These are phyloP conservation scores for Coemansia sp. DNA, from an alignment of 192 early-diverging fungal genomes.

Conservation along the genomic window DNA sequence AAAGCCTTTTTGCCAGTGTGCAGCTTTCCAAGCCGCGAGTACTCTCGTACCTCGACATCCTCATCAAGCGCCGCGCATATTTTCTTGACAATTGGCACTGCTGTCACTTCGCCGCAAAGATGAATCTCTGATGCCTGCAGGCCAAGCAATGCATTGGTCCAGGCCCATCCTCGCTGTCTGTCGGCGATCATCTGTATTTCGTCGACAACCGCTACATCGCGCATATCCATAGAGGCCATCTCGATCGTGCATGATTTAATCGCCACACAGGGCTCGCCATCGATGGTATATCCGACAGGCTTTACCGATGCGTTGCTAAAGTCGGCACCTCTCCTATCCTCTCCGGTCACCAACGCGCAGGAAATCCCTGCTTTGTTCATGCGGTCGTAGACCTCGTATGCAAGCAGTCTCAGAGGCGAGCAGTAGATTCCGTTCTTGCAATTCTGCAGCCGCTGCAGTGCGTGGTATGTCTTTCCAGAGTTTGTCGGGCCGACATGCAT, in stretches of 20 bases:
- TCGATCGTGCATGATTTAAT: conserved; percentile 85
- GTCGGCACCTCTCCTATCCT: conserved; percentile 71
- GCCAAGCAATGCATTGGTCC: conserved; percentile 85
- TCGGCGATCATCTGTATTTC: conserved; percentile 98
- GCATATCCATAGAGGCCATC: conserved; percentile 68
- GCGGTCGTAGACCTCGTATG: conserved; percentile 89
- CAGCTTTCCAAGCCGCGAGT: conserved; percentile 76
- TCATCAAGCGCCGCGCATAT: conserved; percentile 76
- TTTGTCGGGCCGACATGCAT: conserved; percentile 98
- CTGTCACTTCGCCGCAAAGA: conserved; percentile 90
- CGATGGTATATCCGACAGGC: conserved; percentile 21
- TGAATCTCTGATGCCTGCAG: conserved; percentile 84
- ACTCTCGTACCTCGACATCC: conserved; percentile 74
- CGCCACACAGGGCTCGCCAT: conserved; percentile 34
- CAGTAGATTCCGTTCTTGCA: conserved; percentile 76
- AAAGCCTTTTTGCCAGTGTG: conserved; percentile 61
- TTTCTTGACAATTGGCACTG: conserved; percentile 74
- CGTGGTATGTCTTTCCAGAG: conserved; percentile 93
- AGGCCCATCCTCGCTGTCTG: conserved; percentile 87
- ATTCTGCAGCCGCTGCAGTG: conserved; percentile 69
- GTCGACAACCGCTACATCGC: conserved; percentile 90
- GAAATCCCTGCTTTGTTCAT: conserved; percentile 74
- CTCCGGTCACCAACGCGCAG: conserved; percentile 89
- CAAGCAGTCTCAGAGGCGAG: conserved; percentile 88
- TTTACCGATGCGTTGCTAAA: conserved; percentile 28